Percentiles rank a stretch among this genome's conserved stretches.
Evolutionary conservation across 164 flowering plant genomes (phyloP).

Genomic region (Protea cynaroides): DNA sequence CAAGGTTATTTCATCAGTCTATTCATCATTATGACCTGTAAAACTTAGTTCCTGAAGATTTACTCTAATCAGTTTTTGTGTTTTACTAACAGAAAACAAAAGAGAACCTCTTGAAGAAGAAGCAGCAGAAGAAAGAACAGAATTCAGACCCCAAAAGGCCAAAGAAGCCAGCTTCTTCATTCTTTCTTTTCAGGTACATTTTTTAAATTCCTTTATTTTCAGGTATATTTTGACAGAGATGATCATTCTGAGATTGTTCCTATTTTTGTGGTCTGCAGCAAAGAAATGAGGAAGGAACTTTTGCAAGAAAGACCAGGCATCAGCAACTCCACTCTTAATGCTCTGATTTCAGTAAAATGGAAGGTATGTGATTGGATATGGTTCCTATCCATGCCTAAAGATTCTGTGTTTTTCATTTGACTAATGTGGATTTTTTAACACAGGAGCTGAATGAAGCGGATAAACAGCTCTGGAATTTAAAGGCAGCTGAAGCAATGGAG

Average conservation of each 20-base stretch:
- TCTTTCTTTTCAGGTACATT: slow-evolving; percentile 56
- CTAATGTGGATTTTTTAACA: slow-evolving; percentile 16
- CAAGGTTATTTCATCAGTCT: slow-evolving; percentile 42
- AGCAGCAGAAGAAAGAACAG: slow-evolving; percentile 38
- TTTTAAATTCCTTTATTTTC: slow-evolving; percentile 40
- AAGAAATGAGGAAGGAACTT: slow-evolving; percentile 62
- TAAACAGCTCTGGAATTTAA: slow-evolving; percentile 56
- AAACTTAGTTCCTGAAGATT: not conserved
- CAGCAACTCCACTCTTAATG: slow-evolving; percentile 53
- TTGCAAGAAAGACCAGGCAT: slow-evolving; percentile 53
- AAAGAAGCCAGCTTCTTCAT: slow-evolving; percentile 86
- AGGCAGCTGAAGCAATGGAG: slow-evolving; percentile 73
- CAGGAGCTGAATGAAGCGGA: slow-evolving; percentile 59
- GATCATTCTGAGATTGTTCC: not conserved
- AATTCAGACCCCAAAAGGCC: slow-evolving; percentile 81
- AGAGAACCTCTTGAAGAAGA: slow-evolving; percentile 52
- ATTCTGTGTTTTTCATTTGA: not conserved
- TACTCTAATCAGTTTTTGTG: not conserved
- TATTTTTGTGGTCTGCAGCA: slow-evolving; percentile 34
- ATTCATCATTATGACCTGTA: not conserved
- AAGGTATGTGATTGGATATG: slow-evolving; percentile 23
- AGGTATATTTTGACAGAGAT: slow-evolving; percentile 23
- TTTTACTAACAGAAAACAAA: slow-evolving; percentile 48
- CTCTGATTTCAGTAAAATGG: slow-evolving; percentile 86
- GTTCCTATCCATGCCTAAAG: too few species aligned